phyloP scores from a whole-genome alignment of 345 rosid genomes.

The Garcia nutans region DNA sequence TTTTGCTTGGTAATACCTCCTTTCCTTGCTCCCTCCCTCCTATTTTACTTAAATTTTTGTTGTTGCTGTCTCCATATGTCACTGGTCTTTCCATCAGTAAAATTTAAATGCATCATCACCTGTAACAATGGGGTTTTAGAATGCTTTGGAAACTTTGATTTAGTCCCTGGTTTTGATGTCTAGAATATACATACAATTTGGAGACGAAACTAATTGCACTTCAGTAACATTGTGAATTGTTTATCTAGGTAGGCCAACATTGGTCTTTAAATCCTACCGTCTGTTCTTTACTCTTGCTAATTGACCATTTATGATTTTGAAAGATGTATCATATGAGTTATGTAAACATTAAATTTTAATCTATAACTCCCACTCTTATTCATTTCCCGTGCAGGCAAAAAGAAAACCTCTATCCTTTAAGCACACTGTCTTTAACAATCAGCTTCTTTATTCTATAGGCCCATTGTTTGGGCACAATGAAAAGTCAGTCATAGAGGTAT shows the following conservation, averaged over 20 bases:
- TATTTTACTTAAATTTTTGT: neutral
- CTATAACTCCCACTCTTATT: neutral
- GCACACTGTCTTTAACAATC: conserved; percentile 38
- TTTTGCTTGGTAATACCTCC: conserved; percentile 70
- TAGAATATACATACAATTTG: neutral
- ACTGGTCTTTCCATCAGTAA: neutral
- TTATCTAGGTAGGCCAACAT: too few species aligned
- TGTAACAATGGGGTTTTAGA: neutral
- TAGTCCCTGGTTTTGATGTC: neutral
- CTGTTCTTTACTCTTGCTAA: neutral
- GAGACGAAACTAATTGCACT: neutral
- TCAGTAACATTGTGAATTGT: too few species aligned
- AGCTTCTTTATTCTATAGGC: conserved; percentile 52
- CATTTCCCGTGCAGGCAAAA: conserved; percentile 57
- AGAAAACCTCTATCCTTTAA: conserved; percentile 59
- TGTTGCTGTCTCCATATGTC: neutral
- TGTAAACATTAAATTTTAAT: neutral
- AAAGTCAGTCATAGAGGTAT: conserved; percentile 22
- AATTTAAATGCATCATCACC: neutral
- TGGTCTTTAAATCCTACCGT: neutral
- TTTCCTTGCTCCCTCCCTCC: conserved; percentile 4
- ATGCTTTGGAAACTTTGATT: neutral
- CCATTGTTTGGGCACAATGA: conserved; percentile 45
- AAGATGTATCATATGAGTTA: neutral
- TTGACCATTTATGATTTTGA: too few species aligned